Base-by-base conservation (phyloP, 2,329 filamentous ascomycete species). In the Phialemoniopsis sp. region DNA sequence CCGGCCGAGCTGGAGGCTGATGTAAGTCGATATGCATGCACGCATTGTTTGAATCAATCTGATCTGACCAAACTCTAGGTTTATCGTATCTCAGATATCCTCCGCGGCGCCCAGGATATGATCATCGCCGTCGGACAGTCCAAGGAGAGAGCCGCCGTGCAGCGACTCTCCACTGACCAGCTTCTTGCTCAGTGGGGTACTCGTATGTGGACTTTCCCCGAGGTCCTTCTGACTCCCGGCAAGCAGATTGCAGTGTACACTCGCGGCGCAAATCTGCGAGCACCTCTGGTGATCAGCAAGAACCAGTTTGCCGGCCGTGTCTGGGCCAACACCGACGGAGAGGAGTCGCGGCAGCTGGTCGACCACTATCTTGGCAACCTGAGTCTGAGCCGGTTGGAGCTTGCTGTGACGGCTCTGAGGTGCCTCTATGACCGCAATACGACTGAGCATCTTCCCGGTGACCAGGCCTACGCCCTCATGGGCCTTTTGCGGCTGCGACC, bases 401-500 rank as follows among this genome's bases (percentile, higher is more conserved):
- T 62, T 12, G 49, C 54, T 15, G 52, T 55, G 3, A 42, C 56
- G 2, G 51, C 53, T 1, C 46, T 63, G 13, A 48, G 49, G 18
- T 63, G 60, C 29, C 46, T 64, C 4, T 57, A 53, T 16, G 50
- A 46, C 32, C 50, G 57, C 2, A 17, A 51, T 7, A 55, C 54
- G 13, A 47, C 39, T 0, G 41, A 49, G 31, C 46, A 50, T 18
- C 44, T 53, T 13, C 38, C 48, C 2, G 59, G 58, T 19, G 62
- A 65, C 28, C 55, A 54, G 19, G 51, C 55, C 3, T 65, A 65
- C 34, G 62, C 55, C 2, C 50, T 64, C 2, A 63, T 63, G 59
- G 59, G 62, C 16, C 51, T 65, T 16, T 41, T 64, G 30, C 51
- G 56, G 8, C 40, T 57, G 30, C 52, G 59, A 3, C 59, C 58